A percentile compares a stretch with the other conserved stretches of the same genome.
Conservation (phyloP, 352 stramenopile genomes). For the Pythium aphanidermatum region DNA sequence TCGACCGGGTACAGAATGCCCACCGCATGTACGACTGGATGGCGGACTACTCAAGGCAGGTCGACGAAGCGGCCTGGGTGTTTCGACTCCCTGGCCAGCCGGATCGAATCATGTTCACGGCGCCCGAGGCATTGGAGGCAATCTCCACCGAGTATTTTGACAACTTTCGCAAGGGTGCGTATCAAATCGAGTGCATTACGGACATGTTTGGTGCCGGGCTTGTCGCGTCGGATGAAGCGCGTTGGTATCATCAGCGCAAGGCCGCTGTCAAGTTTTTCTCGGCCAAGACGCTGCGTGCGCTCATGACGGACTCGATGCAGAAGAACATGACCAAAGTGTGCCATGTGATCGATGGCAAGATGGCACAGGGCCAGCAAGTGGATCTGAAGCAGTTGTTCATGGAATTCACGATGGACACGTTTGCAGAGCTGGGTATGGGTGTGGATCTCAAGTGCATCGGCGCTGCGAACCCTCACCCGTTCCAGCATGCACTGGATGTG, state of each 20-base stretch:
- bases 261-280: constrained; percentile 24
- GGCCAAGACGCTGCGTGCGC: constrained; percentile 15
- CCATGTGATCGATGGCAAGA: constrained; percentile 2
- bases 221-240: constrained; percentile 16
- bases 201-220: constrained; percentile 16
- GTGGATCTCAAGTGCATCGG: constrained; percentile 34
- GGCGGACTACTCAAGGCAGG: background rate
- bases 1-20: background rate
- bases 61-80: constrained; percentile 17
- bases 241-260: constrained; percentile 26
- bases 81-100: too few species aligned
- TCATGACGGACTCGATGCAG: constrained; percentile 9
- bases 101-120: constrained; percentile 14
- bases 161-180: constrained; percentile 22
- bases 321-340: constrained; percentile 1
- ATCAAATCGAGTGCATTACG: constrained; percentile 10
- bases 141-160: constrained; percentile 24
- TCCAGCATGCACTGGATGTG: constrained; percentile 36
- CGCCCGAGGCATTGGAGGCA: constrained; percentile 19
- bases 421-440: constrained; percentile 40
- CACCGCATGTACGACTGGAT: constrained; percentile 2
- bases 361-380: background rate
- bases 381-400: constrained; percentile 29
- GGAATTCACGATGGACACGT: constrained; percentile 44
- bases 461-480: constrained; percentile 26